Evolutionary conservation across 495 filamentous ascomycete species (phyloP), one percentile per base, ranked within the genome.

Genomic region (Penicillium parvum): DNA sequence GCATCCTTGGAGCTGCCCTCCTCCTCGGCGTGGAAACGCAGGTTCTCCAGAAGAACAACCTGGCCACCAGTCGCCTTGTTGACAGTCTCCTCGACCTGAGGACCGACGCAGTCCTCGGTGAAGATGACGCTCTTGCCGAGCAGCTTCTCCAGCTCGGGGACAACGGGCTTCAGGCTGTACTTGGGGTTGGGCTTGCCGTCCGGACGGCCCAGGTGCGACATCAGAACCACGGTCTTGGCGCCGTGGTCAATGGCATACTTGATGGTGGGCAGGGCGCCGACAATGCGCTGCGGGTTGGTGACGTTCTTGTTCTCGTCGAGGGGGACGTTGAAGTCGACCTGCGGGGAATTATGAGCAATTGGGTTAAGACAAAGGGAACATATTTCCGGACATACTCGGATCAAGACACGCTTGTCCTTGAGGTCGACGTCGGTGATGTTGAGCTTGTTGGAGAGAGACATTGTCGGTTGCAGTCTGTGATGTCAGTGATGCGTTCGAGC

Each of bases 281-380:
- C 91, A 57, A 99, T 97, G 70, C 92, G 91, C 71, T 97, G 94
- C 67, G 83, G 86, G 78, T 97, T 97, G 64, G 92, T 96, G 64
- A 96, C 78, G n/a, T 91, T 89, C 75, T 85, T 85, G 47, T 90
- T 73, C 50, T 74, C 77, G 62, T 97, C 87, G 63, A 96, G 88
- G 52, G 92, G 92, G 37, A 99, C 92, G 72, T 99, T 99, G 82
- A 99, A 99, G 76, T 99, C 92, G 55, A 99, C 91, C 91, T 96
- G 1, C 11, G 10, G 25, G 27, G n/a, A 18, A 35, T 49, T 44
- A 53, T 60, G 32, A 53, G 48, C 45, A 25, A 49, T 42, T 41
- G 23, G 4, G 5, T 32, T 18, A 30, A 16, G 12, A 16, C 5
- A 27, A 19, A 32, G 26, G 27, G 38, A 40, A 35, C 12, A 33